These are phyloP conservation scores for Camellia japonica DNA, from an alignment of 148 eudicot species.

Conservation along the genomic window DNA sequence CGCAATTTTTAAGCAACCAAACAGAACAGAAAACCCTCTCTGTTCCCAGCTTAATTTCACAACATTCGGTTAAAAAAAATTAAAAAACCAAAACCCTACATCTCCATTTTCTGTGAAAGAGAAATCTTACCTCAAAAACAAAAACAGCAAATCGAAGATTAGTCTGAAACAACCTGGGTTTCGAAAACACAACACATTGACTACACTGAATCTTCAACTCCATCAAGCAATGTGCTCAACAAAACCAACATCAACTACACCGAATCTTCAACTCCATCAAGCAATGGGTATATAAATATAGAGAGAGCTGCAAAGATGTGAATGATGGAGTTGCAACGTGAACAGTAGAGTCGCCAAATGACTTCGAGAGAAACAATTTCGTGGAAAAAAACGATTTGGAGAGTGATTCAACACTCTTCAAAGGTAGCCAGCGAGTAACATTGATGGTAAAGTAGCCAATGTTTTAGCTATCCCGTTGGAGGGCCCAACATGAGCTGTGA, in stretches of 20 bases:
- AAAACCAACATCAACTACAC: slow-evolving; percentile 39
- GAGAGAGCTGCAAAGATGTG: too few species aligned
- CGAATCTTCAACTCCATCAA: slow-evolving; percentile 24
- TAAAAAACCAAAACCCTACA: slow-evolving; percentile 3
- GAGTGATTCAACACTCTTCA: too few species aligned
- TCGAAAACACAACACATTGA: slow-evolving; percentile 30
- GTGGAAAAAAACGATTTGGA: too few species aligned
- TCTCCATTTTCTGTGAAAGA: slow-evolving; percentile 7
- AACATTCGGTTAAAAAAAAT: not conserved
- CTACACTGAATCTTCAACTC: slow-evolving; percentile 64
- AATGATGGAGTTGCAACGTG: too few species aligned
- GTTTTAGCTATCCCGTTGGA: too few species aligned
- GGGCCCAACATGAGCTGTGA: too few species aligned
- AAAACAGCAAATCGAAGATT: slow-evolving; percentile 38
- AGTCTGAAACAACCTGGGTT: slow-evolving; percentile 27
- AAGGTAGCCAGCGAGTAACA: too few species aligned
- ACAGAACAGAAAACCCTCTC: too few species aligned
- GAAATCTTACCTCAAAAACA: slow-evolving; percentile 38
- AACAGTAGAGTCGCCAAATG: too few species aligned
- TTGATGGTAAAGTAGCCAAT: too few species aligned
- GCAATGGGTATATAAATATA: too few species aligned
- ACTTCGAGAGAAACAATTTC: too few species aligned
- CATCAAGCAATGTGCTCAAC: slow-evolving; percentile 47
- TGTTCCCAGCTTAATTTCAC: not conserved
- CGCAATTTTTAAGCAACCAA: not conserved